Base-by-base conservation (phyloP, 139 green algal genomes). In the Tetradesmus lagerheimii region DNA sequence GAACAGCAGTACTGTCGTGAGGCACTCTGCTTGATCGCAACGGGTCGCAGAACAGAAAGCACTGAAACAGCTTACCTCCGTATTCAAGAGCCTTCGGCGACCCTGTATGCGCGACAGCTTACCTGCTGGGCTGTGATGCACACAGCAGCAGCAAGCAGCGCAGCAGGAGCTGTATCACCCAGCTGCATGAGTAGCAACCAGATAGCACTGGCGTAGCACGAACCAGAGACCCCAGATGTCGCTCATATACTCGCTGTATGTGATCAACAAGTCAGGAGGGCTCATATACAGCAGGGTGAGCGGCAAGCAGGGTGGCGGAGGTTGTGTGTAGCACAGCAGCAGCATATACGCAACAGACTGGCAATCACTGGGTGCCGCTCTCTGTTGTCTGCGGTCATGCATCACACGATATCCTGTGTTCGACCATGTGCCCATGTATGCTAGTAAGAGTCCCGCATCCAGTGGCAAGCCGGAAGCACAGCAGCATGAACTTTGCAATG, bases 201-300 rank as follows among this genome's bases (percentile, higher is more conserved):
- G 4, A 14, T 8, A 50, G 43, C 43, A 66, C 37, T 50, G 11
- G 15, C 43, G 1, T 34, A 37, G 43, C 16, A 43, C 1, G 15
- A 64, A 64, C 9, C 35, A 64, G 34, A 14, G 50, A 20, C 3
- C 5, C 50, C 2, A 25, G 0, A 89, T 89, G 89, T 89, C 80
- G 12, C 37, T 87, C n/a, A 93, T 99, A 4, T 98, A 95, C 91
- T 96, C 97, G 1, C 47, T 99, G 9, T 98, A 96, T 79, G 92
- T 99, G 27, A 97, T 99, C 92, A 99, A 98, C 93, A 99, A 99
- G 92, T 98, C 95, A 14, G 97, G 97, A 18, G 97, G 97, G 0
- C 92, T 99, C 27, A 97, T 99, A 15, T 99, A 95, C 92, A 96
- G 96, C 90, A 97, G 96, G 94, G 95, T 96, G 47, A 34, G 80